Evolutionary conservation across 371 early-diverging fungal species (phyloP).

Genomic region (Apophysomyces trapeziformis): DNA sequence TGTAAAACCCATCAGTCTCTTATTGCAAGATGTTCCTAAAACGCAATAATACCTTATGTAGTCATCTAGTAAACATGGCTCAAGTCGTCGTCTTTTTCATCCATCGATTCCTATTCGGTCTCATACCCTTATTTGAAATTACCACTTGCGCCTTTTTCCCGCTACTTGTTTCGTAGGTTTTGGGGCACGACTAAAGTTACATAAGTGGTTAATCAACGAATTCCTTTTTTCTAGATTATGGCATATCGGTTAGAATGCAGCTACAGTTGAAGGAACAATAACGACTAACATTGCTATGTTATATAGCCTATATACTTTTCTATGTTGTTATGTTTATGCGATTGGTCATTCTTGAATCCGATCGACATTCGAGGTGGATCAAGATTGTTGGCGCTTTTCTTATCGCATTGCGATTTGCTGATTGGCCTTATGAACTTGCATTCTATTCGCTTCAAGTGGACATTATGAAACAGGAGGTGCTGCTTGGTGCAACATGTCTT

Average conservation of each 20-base stretch:
- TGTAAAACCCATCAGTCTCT: conserved; percentile 26
- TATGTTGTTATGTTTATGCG: conserved; percentile 50
- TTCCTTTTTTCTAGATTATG: conserved; percentile 27
- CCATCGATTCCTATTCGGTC: conserved; percentile 46
- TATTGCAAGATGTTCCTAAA: background rate
- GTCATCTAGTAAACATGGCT: conserved; percentile 46
- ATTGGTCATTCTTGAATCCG: conserved; percentile 40
- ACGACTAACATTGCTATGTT: background rate
- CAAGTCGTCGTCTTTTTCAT: conserved; percentile 45
- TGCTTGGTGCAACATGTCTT: conserved; percentile 36
- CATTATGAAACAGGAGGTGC: conserved; percentile 29
- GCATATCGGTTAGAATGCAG: conserved; percentile 27
- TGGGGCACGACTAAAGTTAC: background rate
- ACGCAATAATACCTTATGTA: conserved; percentile 8
- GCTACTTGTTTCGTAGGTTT: conserved; percentile 48
- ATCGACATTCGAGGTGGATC: conserved; percentile 38
- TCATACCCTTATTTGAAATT: conserved; percentile 52
- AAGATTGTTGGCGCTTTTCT: conserved; percentile 35
- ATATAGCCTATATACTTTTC: conserved; percentile 35
- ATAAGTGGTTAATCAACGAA: background rate
- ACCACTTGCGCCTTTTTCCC: conserved; percentile 46
- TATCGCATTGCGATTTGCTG: conserved; percentile 44
- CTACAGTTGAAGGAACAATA: background rate
- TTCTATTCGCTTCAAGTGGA: conserved; percentile 30
- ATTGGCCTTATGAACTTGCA: conserved; percentile 53